A percentile compares a stretch with the other conserved stretches of the same genome.
Conservation (phyloP, 1,284 basidiomycete genomes). For the Grifola frondosa region DNA sequence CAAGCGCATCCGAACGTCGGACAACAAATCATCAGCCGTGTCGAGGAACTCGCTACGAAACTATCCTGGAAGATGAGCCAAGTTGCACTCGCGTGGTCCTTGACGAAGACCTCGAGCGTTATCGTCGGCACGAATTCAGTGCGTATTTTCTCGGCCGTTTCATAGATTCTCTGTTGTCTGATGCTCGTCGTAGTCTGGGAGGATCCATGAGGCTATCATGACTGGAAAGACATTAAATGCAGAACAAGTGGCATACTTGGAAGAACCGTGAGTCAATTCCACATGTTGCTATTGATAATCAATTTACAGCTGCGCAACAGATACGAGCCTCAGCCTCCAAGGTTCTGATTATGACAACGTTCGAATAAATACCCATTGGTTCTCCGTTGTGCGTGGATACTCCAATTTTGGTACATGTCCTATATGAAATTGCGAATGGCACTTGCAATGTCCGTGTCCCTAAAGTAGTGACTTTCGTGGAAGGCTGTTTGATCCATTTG, state of each 20-base stretch:
- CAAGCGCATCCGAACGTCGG: constrained; percentile 27
- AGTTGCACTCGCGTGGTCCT: constrained; percentile 41
- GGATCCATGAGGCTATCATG: constrained; percentile 11
- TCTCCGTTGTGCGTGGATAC: no score
- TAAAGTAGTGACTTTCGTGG: no score
- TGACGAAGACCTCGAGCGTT: constrained; percentile 37
- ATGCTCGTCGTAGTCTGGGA: constrained; percentile 1
- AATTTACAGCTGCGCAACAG: background rate
- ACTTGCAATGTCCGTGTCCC: no score
- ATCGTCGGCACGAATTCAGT: constrained; percentile 37
- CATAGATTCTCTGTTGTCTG: background rate
- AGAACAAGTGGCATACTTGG: constrained; percentile 23
- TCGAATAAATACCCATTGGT: no score
- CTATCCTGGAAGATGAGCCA: constrained; percentile 40
- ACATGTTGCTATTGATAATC: background rate
- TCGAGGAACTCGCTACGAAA: constrained; percentile 41
- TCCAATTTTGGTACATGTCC: no score
- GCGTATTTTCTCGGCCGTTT: background rate
- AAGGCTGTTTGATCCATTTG: no score
- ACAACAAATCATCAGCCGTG: constrained; percentile 40
- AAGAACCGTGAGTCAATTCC: constrained; percentile 18
- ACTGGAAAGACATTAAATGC: constrained; percentile 14
- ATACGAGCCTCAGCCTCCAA: constrained; percentile 4
- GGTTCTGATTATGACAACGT: no score
- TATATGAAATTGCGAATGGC: no score